These are phyloP conservation scores for Kluyveromyces aestuarii DNA, from an alignment of 805 yeast species.

Conservation along the genomic window DNA sequence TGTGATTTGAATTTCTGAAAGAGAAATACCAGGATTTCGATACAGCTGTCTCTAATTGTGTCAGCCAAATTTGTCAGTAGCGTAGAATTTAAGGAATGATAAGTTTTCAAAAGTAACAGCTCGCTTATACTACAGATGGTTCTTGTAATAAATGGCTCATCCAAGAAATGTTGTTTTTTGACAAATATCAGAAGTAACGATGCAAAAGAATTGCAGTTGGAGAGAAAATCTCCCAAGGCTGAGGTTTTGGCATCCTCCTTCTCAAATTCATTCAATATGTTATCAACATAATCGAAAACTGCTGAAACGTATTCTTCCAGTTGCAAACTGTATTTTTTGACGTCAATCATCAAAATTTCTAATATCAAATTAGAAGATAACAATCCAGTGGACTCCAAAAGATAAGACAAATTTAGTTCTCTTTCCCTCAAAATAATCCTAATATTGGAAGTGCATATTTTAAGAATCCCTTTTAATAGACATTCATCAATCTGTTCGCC, in stretches of 20 bases:
- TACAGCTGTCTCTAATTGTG: background rate
- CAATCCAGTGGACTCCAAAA: slow-evolving; percentile 13
- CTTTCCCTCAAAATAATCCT: slow-evolving; percentile 5
- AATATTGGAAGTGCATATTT: slow-evolving; percentile 14
- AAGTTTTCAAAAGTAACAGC: slow-evolving; percentile 14
- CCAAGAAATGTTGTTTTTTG: slow-evolving; percentile 22
- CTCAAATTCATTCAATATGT: slow-evolving; percentile 23
- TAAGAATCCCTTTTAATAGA: slow-evolving; percentile 10
- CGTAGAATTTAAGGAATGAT: background rate
- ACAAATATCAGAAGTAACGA: slow-evolving; percentile 17
- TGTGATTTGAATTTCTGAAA: slow-evolving; percentile 41
- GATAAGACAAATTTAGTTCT: slow-evolving; percentile 1
- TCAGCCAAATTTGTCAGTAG: background rate
- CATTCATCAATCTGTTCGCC: slow-evolving; percentile 6
- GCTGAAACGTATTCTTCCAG: slow-evolving; percentile 35
- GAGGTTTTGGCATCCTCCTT: slow-evolving; percentile 5
- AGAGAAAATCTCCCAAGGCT: background rate
- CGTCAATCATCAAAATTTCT: slow-evolving; percentile 32
- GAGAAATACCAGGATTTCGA: slow-evolving; percentile 13
- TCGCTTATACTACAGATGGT: slow-evolving; percentile 42
- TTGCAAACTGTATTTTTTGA: slow-evolving; percentile 36
- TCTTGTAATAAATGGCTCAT: slow-evolving; percentile 48
- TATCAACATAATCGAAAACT: slow-evolving; percentile 19
- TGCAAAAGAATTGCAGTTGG: background rate
- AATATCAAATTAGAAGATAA: slow-evolving; percentile 33